Base-by-base conservation (phyloP, 2,329 filamentous ascomycete species). In the Acrocalymma vagum region DNA sequence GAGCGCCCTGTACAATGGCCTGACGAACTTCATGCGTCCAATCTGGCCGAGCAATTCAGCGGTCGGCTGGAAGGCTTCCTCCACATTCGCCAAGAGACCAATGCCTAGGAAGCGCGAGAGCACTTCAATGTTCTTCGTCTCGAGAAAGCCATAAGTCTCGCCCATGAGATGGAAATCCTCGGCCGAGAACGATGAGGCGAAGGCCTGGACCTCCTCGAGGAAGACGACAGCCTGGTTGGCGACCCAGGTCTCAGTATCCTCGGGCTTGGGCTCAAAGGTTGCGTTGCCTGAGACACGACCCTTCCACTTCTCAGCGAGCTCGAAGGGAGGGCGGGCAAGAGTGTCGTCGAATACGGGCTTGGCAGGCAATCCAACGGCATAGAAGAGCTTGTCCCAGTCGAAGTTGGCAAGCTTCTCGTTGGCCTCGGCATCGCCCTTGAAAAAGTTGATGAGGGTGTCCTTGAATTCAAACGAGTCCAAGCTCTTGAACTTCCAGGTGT, bases 401-500 rank as follows among this genome's bases (percentile, higher is more conserved):
- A 99, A 84, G 6, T 80, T 76, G 4, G 82, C 78, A 22, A 94
- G 77, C 58, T 87, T 86, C 53, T 84, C 78, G 3, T 73, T 72
- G 4, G 80, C 76, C 18, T 81, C 78, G 2, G 79, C 72, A 60
- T 95, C 88, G 3, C 72, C 73, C 44, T 80, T 76, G 70, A 96
- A 97, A 78, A 96, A 97, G 50, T 88, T 82, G 23, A 96, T 68
- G 36, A 96, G 85, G 1, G 90, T 95, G 33, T 86, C 78, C 68
- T 93, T 95, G 81, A 99, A 99, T 62, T 97, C 90, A 59, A 88
- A 95, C 2, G 90, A 95, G 71, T 96, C 91, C 6, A 99, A 80
- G 2, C 90, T 96, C 70, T 91, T 93, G 63, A 83, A 82, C 42
- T 88, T 85, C 82, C 87, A 97, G 25, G 82, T 89, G 20, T 80